phyloP scores from a whole-genome alignment of 768 basidiomycete genomes.

The Boletellus emodensis region DNA sequence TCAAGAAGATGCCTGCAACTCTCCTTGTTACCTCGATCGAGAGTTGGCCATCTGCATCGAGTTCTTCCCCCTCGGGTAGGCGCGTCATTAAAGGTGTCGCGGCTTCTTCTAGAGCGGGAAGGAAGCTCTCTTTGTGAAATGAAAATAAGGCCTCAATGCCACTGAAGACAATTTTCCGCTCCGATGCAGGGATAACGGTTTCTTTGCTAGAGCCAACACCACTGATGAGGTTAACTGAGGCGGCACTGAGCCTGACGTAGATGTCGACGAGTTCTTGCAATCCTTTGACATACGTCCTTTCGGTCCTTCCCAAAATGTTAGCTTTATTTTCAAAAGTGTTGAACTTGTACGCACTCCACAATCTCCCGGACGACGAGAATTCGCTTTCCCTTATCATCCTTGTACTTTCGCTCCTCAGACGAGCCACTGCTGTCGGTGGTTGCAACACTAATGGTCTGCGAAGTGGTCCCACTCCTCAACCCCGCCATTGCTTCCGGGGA shows the following conservation, averaged over 20 bases:
- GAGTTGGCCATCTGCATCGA: constrained; percentile 68
- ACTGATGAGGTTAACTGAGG: constrained; percentile 64
- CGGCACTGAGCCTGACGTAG: constrained; percentile 83
- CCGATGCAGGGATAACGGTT: constrained; percentile 76
- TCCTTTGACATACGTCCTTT: constrained; percentile 92
- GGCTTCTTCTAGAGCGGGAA: constrained; percentile 83
- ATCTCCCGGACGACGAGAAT: constrained; percentile 87
- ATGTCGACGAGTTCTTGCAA: constrained; percentile 92
- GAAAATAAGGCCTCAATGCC: constrained; percentile 86
- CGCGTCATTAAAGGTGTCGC: constrained; percentile 62
- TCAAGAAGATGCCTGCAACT: constrained; percentile 86
- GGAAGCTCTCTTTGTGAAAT: constrained; percentile 90
- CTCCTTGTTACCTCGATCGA: constrained; percentile 72
- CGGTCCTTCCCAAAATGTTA: constrained; percentile 58
- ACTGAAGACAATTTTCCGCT: constrained; percentile 89
- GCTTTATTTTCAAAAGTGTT: neutral
- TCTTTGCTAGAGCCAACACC: constrained; percentile 74
- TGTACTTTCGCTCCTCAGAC: constrained; percentile 79
- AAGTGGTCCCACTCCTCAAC: constrained; percentile 54
- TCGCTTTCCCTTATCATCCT: constrained; percentile 85
- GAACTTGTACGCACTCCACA: constrained; percentile 59
- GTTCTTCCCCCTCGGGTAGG: constrained; percentile 40
- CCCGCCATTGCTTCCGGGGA: constrained; percentile 61
- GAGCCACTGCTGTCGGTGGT: constrained; percentile 72
- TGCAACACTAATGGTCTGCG: constrained; percentile 69